Conservation (phyloP, 169 alveolate genomes). For the Plasmodium knowlesi region DNA sequence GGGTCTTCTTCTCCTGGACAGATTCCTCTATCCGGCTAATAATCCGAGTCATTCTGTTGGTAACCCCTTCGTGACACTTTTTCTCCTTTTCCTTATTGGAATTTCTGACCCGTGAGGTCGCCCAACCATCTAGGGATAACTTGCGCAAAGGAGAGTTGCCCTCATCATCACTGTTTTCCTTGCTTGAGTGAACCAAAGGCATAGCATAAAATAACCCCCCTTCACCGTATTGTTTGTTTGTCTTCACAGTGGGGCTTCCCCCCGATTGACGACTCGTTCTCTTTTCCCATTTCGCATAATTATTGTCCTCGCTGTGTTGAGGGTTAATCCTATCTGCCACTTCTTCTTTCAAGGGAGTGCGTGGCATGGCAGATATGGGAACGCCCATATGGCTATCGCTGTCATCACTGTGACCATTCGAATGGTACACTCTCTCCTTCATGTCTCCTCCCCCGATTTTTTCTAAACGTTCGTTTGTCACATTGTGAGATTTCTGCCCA, state of each 20-base stretch:
- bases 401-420: not conserved
- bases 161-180: not conserved
- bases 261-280: not conserved
- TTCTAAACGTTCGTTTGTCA: not conserved
- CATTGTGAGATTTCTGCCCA: not conserved
- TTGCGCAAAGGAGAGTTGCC: not conserved
- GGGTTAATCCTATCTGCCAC: not conserved
- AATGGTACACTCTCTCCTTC: not conserved
- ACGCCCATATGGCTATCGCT: not conserved
- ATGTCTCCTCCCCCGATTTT: not conserved
- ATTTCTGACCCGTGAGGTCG: not conserved
- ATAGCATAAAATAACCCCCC: too few relatives aligned
- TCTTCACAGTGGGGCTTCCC: not conserved
- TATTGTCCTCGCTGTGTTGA: too few relatives aligned
- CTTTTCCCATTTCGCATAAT: not conserved
- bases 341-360: not conserved
- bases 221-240: not conserved
- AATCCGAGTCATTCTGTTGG: not conserved
- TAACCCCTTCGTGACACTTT: not conserved
- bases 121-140: not conserved
- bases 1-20: constrained; percentile 4
- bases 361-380: not conserved
- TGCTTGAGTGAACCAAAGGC: not conserved
- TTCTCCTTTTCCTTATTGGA: not conserved
- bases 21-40: constrained; percentile 20